Evolutionary conservation across 768 basidiomycete genomes (phyloP), one percentile per base, ranked within the genome.

Genomic region (Chiua virens): DNA sequence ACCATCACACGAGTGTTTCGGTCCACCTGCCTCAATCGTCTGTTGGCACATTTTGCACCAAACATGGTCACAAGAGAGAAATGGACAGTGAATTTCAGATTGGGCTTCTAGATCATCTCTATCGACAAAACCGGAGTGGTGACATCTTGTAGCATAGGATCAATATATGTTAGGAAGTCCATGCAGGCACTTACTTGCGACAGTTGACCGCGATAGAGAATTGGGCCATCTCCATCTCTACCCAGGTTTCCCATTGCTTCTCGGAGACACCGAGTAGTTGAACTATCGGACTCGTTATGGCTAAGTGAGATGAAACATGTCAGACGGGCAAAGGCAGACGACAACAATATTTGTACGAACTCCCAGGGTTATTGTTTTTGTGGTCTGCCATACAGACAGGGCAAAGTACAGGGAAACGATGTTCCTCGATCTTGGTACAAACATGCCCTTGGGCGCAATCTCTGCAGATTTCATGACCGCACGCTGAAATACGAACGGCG

Each of bases 11-110:
- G 79, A 79, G 58, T 84, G 81, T 44, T 67, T 61, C 5, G 71
- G 68, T n/a, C 70, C 75, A 22, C 51, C 63, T 10, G 65, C 30
- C 0, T 59, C 62, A 21, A 73, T 50, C 52, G 66, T 37, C 50
- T 81, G 79, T 43, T 76, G 76, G 61, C 85, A 86, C 18, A 60
- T 64, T n/a, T n/a, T n/a, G n/a, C n/a, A n/a, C n/a, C 84, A 86
- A 23, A 71, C 67, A 52, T 81, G 69, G 5, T 69, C 62, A 50
- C 85, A 86, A 4, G 60, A 57, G 0, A 70, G 72, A 34, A 77
- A 61, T 4, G 82, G 82, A 54, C 85, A 86, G 17, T 61, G 58
- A 13, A 85, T 63, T 37, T 75, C 70, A 18, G 70, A 67, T 3
- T 62, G 54, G 30, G 63, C 67, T 20, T 73, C 68, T 44, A 79